phyloP scores from a whole-genome alignment of 1,284 basidiomycete species.

The Exobasidium cylindrosporum region DNA sequence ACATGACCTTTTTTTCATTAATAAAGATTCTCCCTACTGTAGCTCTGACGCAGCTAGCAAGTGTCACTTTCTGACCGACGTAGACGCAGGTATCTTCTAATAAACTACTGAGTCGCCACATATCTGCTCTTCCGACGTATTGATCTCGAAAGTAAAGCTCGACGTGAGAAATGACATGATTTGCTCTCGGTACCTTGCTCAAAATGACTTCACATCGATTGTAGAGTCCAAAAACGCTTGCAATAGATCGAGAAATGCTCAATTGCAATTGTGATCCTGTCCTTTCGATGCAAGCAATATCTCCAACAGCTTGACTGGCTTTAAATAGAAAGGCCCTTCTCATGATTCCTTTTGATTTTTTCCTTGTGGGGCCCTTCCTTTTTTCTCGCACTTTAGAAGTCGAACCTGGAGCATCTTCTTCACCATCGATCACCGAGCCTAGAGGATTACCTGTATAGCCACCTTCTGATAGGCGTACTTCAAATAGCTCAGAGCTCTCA shows the following conservation, averaged over 20 bases:
- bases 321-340: conserved; percentile 37
- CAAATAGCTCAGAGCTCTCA: conserved; percentile 42
- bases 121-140: conserved; percentile 53
- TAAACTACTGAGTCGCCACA: conserved; percentile 50
- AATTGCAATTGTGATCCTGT: conserved; percentile 45
- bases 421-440: neutral
- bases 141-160: conserved; percentile 55
- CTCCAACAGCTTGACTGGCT: conserved; percentile 32
- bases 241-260: conserved; percentile 41
- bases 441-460: neutral
- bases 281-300: conserved; percentile 35
- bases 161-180: conserved; percentile 47
- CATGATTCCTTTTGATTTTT: neutral
- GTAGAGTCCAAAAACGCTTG: conserved; percentile 39
- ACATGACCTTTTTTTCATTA: conserved; percentile 61
- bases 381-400: neutral
- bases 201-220: conserved; percentile 45
- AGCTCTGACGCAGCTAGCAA: conserved; percentile 49
- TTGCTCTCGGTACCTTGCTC: conserved; percentile 31
- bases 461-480: conserved; percentile 15
- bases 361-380: neutral
- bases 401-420: neutral
- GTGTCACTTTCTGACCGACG: conserved; percentile 48
- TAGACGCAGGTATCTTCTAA: conserved; percentile 53
- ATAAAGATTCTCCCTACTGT: conserved; percentile 52